Conservation (phyloP, 305 asterid genomes). For the Fraxinus paxiana region DNA sequence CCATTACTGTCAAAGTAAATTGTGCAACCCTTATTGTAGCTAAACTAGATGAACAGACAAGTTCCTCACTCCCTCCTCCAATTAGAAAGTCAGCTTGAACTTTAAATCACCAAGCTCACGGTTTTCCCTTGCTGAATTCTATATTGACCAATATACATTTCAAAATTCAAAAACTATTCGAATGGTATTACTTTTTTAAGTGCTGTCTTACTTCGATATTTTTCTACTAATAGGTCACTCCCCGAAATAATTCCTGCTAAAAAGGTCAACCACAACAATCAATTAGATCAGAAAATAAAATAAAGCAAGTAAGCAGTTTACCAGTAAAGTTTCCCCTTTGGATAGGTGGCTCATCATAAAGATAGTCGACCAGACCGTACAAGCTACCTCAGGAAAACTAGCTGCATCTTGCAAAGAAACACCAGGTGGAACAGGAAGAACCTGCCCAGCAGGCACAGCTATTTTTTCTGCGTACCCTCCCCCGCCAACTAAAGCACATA, state of each 20-base stretch:
- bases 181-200: background rate
- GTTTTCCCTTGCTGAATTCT: background rate
- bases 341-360: constrained; percentile 79
- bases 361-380: constrained; percentile 93
- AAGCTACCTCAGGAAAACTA: constrained; percentile 85
- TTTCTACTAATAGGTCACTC: background rate
- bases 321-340: constrained; percentile 77
- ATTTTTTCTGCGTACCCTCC: constrained; percentile 96
- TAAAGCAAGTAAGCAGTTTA: constrained; percentile 25
- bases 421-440: constrained; percentile 80
- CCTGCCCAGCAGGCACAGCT: constrained; percentile 71
- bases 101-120: background rate
- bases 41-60: background rate
- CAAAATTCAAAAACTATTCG: background rate
- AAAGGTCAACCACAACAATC: background rate
- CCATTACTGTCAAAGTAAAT: background rate
- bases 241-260: background rate
- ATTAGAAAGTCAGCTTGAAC: background rate
- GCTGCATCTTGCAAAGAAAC: constrained; percentile 88
- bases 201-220: background rate
- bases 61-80: background rate
- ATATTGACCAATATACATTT: background rate
- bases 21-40: too few species aligned
- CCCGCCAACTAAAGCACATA: constrained; percentile 86
- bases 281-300: background rate